phyloP scores from a whole-genome alignment of 2,329 filamentous ascomycete species.

The Talaromyces sp. region DNA sequence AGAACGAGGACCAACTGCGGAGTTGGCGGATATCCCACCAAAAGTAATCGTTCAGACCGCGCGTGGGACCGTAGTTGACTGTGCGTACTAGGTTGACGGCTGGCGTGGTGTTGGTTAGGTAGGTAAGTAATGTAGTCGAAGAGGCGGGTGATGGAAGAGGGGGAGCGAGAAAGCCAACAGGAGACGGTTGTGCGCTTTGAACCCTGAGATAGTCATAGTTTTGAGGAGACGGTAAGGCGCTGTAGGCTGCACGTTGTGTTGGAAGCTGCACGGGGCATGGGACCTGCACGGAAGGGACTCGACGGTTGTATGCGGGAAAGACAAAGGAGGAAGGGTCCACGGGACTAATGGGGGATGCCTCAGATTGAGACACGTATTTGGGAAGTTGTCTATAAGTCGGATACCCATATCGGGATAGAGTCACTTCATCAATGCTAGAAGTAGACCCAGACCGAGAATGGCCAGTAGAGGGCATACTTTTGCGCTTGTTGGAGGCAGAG shows the following conservation, averaged over 20 bases:
- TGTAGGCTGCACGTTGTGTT: conserved; percentile 28
- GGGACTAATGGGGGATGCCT: conserved; percentile 40
- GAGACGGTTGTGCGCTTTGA: conserved; percentile 27
- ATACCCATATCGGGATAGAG: conserved; percentile 70
- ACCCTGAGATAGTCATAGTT: conserved; percentile 28
- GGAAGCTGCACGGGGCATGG: conserved; percentile 45
- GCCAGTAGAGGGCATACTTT: conserved; percentile 31
- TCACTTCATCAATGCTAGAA: conserved; percentile 63
- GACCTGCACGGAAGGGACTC: conserved; percentile 31
- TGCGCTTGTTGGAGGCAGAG: conserved; percentile 40
- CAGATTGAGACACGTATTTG: conserved; percentile 48
- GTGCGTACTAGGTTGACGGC: conserved; percentile 77
- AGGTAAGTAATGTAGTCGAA: conserved; percentile 69
- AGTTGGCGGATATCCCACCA: conserved; percentile 96
- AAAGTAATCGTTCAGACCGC: conserved; percentile 74
- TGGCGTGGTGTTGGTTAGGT: conserved; percentile 76
- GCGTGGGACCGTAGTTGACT: conserved; percentile 63
- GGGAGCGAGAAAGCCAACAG: conserved; percentile 26
- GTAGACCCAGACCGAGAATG: conserved; percentile 62
- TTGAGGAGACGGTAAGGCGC: conserved; percentile 28
- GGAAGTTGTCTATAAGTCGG: conserved; percentile 80
- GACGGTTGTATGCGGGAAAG: conserved; percentile 34
- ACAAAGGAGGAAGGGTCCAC: conserved; percentile 40
- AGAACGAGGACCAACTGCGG: conserved; percentile 78
- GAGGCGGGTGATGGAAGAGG: conserved; percentile 27